A percentile compares a stretch with the other conserved stretches of the same genome.
These are phyloP conservation scores for Umbelopsis sp. DNA, from an alignment of 192 early-diverging fungal species.

Conservation along the genomic window DNA sequence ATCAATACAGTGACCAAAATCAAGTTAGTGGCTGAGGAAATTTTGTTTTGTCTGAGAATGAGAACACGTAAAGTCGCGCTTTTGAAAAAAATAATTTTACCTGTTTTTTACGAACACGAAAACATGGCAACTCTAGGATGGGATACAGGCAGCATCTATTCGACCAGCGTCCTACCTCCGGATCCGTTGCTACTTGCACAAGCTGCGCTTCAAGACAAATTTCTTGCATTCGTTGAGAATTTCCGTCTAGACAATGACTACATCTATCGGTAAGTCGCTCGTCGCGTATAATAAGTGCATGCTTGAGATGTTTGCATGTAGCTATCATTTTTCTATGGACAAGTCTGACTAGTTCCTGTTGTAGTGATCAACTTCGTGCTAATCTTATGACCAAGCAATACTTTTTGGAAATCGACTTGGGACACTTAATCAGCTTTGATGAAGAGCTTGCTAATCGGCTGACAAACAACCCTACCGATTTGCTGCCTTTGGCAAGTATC, in stretches of 20 bases:
- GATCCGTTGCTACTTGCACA: slow-evolving; percentile 60
- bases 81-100: slow-evolving; percentile 3
- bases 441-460: slow-evolving; percentile 82
- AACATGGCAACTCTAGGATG: slow-evolving; percentile 70
- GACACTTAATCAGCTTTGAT: slow-evolving; percentile 81
- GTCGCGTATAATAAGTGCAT: background rate
- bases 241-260: slow-evolving; percentile 85
- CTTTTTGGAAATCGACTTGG: slow-evolving; percentile 87
- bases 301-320: background rate
- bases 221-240: slow-evolving; percentile 83
- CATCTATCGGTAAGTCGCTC: slow-evolving; percentile 68
- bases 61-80: slow-evolving; percentile 11
- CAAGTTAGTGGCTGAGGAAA: no score
- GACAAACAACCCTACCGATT: slow-evolving; percentile 75
- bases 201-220: slow-evolving; percentile 62
- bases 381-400: slow-evolving; percentile 78
- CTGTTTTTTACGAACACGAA: slow-evolving; percentile 14
- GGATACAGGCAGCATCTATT: slow-evolving; percentile 80
- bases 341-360: background rate
- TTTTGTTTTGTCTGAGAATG: background rate
- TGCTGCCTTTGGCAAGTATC: slow-evolving; percentile 73
- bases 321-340: no score
- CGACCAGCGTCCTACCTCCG: slow-evolving; percentile 65
- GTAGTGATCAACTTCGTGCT: slow-evolving; percentile 84
- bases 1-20: no score